Evolutionary conservation across 352 stramenopile species (phyloP), one percentile per base, ranked within the genome.

Genomic region (Phytophthora foliorum): DNA sequence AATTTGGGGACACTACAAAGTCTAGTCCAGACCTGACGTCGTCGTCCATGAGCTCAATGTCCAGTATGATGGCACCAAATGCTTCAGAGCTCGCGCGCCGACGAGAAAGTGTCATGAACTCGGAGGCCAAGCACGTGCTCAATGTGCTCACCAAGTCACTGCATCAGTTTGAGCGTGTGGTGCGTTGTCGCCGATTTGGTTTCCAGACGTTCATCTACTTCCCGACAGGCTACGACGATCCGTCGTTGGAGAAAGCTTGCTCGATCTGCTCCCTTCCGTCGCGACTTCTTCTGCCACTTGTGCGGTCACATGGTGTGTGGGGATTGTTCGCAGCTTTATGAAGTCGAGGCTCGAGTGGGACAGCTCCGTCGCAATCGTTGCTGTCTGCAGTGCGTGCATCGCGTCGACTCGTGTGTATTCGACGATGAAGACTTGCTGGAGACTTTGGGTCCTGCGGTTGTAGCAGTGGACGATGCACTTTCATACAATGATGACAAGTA

Each of bases 181-280:
- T 86, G 34, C 80, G 80, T 11, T 77, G 80, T 19, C 80, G 80
- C 17, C 80, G 80, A 41, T 83, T 89, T 44, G 80, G 80, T 11
- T 86, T 89, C 61, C 80, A 89, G 74, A 74, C 67, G 27, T 88
- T 88, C 60, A 62, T 86, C 48, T 87, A 82, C 67, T 83, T 86
- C 34, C 77, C 78, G 0, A 77, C 42, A 6, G 58, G 50, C 2
- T 71, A 68, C 32, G 60, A 80, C 19, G 65, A 78, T 48, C 71
- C 63, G 16, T 31, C 54, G 8, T 41, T 77, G 41, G 65, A 73
- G 45, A 71, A 74, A 27, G 34, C 41, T 17, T 90, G 81, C 57
- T 57, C 55, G 16, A 77, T 88, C 38, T 86, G 78, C 61, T 46
- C 49, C 36, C 34, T 79, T 77, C 36, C 75, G 75, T 32, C 58